Evolutionary conservation across 441 rosid genomes (phyloP).

Genomic region (Populus trichocarpa): DNA sequence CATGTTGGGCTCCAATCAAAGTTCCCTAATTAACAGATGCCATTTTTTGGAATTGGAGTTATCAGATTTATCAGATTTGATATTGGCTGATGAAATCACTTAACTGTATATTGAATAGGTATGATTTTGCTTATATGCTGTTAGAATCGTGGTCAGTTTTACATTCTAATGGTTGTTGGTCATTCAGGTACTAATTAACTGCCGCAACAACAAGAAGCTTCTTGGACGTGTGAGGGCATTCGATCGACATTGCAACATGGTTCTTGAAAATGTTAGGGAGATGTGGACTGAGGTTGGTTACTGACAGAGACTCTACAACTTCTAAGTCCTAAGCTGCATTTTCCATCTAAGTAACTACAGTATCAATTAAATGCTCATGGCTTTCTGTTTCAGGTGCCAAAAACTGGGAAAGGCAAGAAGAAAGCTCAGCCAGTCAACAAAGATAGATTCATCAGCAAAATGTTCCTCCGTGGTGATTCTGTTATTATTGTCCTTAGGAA

Average conservation of each 20-base stretch:
- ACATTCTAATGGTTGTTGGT: not conserved
- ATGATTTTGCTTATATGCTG: not conserved
- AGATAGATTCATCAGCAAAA: conserved; percentile 90
- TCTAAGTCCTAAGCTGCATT: not conserved
- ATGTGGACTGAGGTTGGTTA: conserved; percentile 91
- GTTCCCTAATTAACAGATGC: not conserved
- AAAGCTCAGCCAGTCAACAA: conserved; percentile 88
- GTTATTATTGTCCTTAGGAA: conserved; percentile 91
- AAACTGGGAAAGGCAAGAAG: conserved; percentile 96
- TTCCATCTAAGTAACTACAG: not conserved
- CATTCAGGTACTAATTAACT: conserved; percentile 68
- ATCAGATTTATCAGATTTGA: not conserved
- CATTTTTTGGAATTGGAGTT: not conserved
- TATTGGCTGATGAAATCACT: conserved; percentile 7
- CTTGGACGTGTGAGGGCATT: conserved; percentile 97
- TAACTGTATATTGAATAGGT: not conserved
- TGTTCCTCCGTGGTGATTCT: conserved; percentile 98
- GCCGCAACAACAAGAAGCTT: conserved; percentile 91
- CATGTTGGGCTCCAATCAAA: not conserved
- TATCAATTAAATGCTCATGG: not conserved
- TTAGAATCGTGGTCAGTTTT: not conserved
- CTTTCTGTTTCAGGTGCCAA: conserved; percentile 57
- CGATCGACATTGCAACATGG: conserved; percentile 96
- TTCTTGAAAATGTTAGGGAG: conserved; percentile 88
- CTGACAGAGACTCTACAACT: not conserved